Base-by-base conservation (phyloP, 2,329 filamentous ascomycete species). In the Lachnellula cervina region DNA sequence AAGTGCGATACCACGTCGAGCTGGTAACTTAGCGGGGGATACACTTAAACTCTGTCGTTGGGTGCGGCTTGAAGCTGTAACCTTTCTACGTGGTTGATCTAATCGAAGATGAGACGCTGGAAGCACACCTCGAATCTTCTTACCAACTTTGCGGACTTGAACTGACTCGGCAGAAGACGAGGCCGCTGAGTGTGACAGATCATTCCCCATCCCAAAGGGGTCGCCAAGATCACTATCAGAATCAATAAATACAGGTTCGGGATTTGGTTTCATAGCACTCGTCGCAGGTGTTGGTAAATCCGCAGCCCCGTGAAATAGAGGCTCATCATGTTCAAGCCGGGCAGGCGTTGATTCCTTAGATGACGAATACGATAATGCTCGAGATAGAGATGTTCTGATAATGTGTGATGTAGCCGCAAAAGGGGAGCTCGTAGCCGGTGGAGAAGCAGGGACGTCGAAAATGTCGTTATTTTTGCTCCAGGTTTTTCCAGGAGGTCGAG, bases 81-180 rank as follows among this genome's bases (percentile, higher is more conserved):
- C 62, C 64, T 53, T 69, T 73, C 55, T 61, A 64, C 70, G 66
- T 54, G 77, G 72, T 55, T 80, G 77, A 63, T 86, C 81, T 23
- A 87, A 68, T 43, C 83, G 78, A 54, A 87, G 74, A 80, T 83
- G 86, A 5, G 84, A 87, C n/a, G 84, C 84, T 40, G 84, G 84
- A 45, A 87, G 74, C 7, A 87, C 83, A 21, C 83, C 83, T 52
- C 76, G 76, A 48, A 87, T 81, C 49, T 59, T 69, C 55, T 62
- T 69, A 13, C 63, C 57, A 13, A 68, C 56, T 38, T 59, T 60
- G 3, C 64, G 65, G 35, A 69, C 59, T 42, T 62, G 53, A 19
- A 67, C 42, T 5, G 61, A 64, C 37, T 69, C 67, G 28, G 68
- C 63, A 25, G 65, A 65, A 43, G 66, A 68, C 16, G 62, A 62